Evolutionary conservation across 306 rosid species (phyloP).

Genomic region (Prunus kanzakura): DNA sequence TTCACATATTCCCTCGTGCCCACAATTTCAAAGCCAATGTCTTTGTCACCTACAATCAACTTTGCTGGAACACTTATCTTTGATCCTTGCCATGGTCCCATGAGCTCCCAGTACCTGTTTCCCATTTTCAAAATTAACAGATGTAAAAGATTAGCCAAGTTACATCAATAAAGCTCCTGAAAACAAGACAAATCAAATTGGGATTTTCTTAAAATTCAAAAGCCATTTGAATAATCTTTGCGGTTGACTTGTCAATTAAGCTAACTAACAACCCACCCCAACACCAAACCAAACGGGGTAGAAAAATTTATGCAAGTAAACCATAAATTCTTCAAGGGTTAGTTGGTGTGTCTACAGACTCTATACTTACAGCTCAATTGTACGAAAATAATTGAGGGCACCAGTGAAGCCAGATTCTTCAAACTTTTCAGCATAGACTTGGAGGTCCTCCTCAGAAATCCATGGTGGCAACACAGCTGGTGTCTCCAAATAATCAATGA

Average conservation of each 20-base stretch:
- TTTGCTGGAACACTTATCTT: constrained; percentile 8
- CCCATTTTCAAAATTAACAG: neutral
- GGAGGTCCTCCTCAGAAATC: constrained; percentile 68
- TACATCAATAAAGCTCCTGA: neutral
- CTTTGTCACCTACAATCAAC: constrained; percentile 8
- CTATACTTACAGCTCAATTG: constrained; percentile 52
- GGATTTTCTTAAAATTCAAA: neutral
- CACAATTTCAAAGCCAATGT: neutral
- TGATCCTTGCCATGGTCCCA: constrained; percentile 10
- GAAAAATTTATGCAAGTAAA: neutral
- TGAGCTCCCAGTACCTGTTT: constrained; percentile 8
- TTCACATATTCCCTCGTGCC: constrained; percentile 10
- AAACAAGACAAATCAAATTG: neutral
- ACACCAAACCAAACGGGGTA: neutral
- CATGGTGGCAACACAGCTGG: constrained; percentile 61
- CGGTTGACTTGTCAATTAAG: neutral
- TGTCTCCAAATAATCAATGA: constrained; percentile 61
- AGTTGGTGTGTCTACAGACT: neutral
- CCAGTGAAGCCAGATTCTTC: constrained; percentile 80
- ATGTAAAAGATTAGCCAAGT: neutral
- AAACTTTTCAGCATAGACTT: constrained; percentile 59
- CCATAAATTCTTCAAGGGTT: neutral
- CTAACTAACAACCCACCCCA: neutral
- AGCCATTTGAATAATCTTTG: neutral
- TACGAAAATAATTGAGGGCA: constrained; percentile 66